A percentile compares a stretch with the other conserved stretches of the same genome.
These are phyloP conservation scores for Linnemannia exigua DNA, from an alignment of 192 early-diverging fungal genomes.

Conservation along the genomic window DNA sequence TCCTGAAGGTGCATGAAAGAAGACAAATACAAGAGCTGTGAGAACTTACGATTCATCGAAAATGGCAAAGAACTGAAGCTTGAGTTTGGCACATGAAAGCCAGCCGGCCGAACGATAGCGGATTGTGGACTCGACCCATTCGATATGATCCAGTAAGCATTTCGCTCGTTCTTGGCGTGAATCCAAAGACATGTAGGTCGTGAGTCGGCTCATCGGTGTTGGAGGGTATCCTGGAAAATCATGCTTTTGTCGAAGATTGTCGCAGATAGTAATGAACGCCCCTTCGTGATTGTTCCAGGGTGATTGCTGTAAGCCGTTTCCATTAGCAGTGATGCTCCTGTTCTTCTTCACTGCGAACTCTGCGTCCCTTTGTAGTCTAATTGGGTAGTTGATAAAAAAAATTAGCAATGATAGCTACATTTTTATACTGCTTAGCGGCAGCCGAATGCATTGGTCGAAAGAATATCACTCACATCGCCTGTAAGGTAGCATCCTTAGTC, in stretches of 20 bases:
- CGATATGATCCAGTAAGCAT: background rate
- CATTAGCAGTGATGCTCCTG: background rate
- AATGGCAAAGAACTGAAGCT: conserved; percentile 45
- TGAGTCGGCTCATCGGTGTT: background rate
- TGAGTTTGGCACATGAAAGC: conserved; percentile 48
- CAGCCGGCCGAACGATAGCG: conserved; percentile 2
- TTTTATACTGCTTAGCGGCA: background rate
- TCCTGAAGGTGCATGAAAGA: background rate
- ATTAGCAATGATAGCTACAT: background rate
- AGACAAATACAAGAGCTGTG: background rate
- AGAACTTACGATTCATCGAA: conserved; percentile 40
- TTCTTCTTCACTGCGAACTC: background rate
- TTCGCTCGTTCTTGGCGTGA: background rate
- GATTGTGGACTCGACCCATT: conserved; percentile 40
- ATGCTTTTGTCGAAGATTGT: conserved; percentile 11
- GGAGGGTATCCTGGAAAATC: conserved; percentile 18
- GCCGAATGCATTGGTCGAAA: background rate
- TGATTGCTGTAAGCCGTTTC: background rate
- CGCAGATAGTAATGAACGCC: conserved; percentile 38
- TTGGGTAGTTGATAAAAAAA: background rate
- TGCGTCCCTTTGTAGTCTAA: conserved; percentile 10
- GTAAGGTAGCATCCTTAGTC: background rate
- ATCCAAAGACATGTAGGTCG: background rate
- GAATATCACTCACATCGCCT: background rate
- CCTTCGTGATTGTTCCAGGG: background rate